These are phyloP conservation scores for Trichoderma orchidacearum DNA, from an alignment of 495 filamentous ascomycete species.

Conservation along the genomic window DNA sequence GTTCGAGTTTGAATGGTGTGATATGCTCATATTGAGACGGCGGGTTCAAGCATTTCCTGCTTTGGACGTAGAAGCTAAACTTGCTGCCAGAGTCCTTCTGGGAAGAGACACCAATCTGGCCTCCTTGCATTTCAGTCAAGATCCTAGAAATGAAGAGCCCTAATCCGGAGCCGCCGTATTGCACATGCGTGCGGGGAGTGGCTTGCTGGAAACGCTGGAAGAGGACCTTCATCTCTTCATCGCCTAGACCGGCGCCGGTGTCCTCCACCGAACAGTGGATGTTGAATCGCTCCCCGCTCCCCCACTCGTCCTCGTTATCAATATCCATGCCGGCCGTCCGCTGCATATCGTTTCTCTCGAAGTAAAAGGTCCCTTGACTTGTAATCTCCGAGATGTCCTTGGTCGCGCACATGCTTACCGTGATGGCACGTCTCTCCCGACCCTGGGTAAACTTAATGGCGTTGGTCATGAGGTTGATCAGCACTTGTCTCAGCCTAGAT, in stretches of 20 bases:
- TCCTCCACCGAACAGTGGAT: constrained; percentile 67
- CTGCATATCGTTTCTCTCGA: constrained; percentile 32
- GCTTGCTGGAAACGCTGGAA: constrained; percentile 78
- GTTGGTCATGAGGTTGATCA: constrained; percentile 68
- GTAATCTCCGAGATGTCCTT: constrained; percentile 31
- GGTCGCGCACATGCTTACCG: constrained; percentile 57
- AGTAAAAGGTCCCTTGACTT: constrained; percentile 29
- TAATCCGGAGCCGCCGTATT: constrained; percentile 73
- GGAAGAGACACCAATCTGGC: constrained; percentile 69
- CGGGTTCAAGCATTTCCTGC: constrained; percentile 15
- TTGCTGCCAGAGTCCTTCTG: constrained; percentile 61
- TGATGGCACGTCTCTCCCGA: constrained; percentile 45
- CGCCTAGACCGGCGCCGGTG: constrained; percentile 62
- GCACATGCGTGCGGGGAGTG: constrained; percentile 58
- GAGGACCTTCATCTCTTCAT: constrained; percentile 57
- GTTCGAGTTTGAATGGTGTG: constrained; percentile 1
- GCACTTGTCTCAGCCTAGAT: constrained; percentile 60
- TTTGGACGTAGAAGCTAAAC: constrained; percentile 65
- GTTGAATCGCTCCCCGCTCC: constrained; percentile 49
- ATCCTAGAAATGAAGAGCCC: constrained; percentile 72
- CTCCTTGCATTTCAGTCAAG: constrained; percentile 69
- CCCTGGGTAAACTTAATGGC: constrained; percentile 68
- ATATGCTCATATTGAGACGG: background rate
- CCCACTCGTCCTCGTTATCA: constrained; percentile 48
- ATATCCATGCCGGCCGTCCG: constrained; percentile 7